A percentile compares a stretch with the other conserved stretches of the same genome.
Evolutionary conservation across 768 basidiomycete species (phyloP).

Genomic region (Pleurotus djamor): DNA sequence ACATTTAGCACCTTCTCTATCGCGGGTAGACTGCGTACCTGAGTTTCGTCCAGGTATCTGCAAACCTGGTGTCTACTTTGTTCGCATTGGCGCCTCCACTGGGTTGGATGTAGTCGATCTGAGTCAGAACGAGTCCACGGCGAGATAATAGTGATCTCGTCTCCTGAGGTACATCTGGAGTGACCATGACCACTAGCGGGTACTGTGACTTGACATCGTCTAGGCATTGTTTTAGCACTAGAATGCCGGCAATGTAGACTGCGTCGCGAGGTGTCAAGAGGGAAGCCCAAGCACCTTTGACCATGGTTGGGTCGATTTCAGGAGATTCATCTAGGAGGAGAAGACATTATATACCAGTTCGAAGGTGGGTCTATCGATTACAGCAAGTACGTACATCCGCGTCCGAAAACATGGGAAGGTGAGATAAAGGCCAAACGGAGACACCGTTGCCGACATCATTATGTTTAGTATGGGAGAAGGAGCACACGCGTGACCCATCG

Average conservation of each 20-base stretch:
- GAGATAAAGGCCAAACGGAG: too few relatives aligned
- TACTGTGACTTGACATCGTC: slow-evolving; percentile 56
- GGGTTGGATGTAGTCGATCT: slow-evolving; percentile 60
- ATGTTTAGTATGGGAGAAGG: too few relatives aligned
- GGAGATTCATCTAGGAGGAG: too few relatives aligned
- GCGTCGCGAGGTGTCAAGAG: slow-evolving; percentile 25
- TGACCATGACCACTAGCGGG: slow-evolving; percentile 79
- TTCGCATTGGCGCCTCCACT: slow-evolving; percentile 33
- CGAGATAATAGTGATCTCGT: slow-evolving; percentile 50
- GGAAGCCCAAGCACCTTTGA: slow-evolving; percentile 43
- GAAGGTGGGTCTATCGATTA: too few relatives aligned
- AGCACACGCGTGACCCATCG: too few relatives aligned
- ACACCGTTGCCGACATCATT: too few relatives aligned
- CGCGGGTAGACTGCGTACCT: slow-evolving; percentile 27
- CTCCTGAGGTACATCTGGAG: slow-evolving; percentile 50
- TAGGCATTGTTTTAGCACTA: slow-evolving; percentile 60
- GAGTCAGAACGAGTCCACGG: slow-evolving; percentile 50
- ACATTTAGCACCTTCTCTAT: background rate
- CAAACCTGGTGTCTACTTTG: slow-evolving; percentile 51
- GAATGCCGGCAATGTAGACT: slow-evolving; percentile 62
- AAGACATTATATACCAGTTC: too few relatives aligned
- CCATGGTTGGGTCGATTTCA: background rate
- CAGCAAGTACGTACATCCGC: too few relatives aligned
- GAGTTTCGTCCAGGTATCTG: slow-evolving; percentile 73
- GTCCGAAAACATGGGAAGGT: too few relatives aligned